These are phyloP conservation scores for Euphorbia celastroides DNA, from an alignment of 441 rosid species.

Conservation along the genomic window DNA sequence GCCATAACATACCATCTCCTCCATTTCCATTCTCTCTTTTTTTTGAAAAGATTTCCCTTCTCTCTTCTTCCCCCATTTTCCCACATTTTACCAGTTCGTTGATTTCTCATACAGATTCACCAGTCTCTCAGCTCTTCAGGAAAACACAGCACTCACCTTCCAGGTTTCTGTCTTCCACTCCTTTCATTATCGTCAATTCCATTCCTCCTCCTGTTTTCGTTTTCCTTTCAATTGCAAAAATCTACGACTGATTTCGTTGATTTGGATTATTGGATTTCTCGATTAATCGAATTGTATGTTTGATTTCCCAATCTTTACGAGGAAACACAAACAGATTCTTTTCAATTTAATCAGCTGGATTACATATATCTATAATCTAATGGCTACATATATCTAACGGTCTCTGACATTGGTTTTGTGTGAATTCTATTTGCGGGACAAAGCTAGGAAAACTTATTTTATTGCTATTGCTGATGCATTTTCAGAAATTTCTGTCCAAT, in stretches of 20 bases:
- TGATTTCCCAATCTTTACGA: not conserved
- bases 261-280: not conserved
- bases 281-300: not conserved
- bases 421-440: too few relatives aligned
- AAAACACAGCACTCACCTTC: not conserved
- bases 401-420: not conserved
- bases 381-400: not conserved
- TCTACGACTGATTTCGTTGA: too few relatives aligned
- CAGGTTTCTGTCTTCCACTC: not conserved
- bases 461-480: not conserved
- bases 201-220: too few relatives aligned
- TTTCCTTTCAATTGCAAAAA: too few relatives aligned
- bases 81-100: not conserved
- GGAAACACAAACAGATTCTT: not conserved
- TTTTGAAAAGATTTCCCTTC: too few relatives aligned
- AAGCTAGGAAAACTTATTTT: not conserved
- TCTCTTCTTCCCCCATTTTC: too few relatives aligned
- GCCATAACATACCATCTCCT: not conserved
- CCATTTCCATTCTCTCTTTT: not conserved
- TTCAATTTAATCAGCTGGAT: not conserved
- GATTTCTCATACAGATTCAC: too few relatives aligned
- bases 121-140: not conserved
- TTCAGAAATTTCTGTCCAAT: not conserved
- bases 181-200: not conserved
- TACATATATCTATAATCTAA: not conserved